Evolutionary conservation across 1,284 basidiomycete genomes (phyloP).

Genomic region (Wolfiporia cocos): DNA sequence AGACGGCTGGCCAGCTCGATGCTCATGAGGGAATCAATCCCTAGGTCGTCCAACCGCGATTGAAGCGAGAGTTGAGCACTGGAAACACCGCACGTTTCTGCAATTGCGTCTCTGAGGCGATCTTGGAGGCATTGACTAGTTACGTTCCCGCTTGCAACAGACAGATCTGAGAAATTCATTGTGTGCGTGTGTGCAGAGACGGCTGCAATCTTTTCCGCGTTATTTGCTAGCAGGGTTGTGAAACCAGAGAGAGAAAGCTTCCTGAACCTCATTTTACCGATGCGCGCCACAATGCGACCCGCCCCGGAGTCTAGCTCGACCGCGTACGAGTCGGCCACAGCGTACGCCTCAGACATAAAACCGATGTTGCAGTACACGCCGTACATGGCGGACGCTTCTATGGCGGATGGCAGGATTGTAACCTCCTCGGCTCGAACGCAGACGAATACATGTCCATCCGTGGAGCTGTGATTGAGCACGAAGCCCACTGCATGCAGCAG

Average conservation of each 20-base stretch:
- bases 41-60: constrained; percentile 37
- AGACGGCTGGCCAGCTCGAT: constrained; percentile 42
- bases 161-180: too few species aligned
- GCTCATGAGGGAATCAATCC: constrained; percentile 51
- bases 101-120: constrained; percentile 25
- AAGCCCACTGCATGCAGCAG: constrained; percentile 67
- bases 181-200: too few species aligned
- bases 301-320: constrained; percentile 28
- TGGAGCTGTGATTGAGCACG: constrained; percentile 51
- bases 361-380: constrained; percentile 45
- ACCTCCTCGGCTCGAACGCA: constrained; percentile 49
- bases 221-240: too few species aligned
- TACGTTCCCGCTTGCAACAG: too few species aligned
- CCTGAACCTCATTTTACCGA: constrained; percentile 53
- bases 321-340: constrained; percentile 46
- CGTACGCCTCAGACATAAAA: constrained; percentile 32
- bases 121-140: too few species aligned
- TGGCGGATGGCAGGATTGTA: constrained; percentile 34
- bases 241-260: too few species aligned
- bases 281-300: constrained; percentile 40
- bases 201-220: too few species aligned
- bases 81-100: constrained; percentile 37
- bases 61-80: constrained; percentile 23
- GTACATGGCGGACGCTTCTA: constrained; percentile 38
- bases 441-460: constrained; percentile 49